Percentiles rank a stretch among this genome's conserved stretches.
phyloP scores from a whole-genome alignment of 768 basidiomycete genomes.

The Cyathus striatus region DNA sequence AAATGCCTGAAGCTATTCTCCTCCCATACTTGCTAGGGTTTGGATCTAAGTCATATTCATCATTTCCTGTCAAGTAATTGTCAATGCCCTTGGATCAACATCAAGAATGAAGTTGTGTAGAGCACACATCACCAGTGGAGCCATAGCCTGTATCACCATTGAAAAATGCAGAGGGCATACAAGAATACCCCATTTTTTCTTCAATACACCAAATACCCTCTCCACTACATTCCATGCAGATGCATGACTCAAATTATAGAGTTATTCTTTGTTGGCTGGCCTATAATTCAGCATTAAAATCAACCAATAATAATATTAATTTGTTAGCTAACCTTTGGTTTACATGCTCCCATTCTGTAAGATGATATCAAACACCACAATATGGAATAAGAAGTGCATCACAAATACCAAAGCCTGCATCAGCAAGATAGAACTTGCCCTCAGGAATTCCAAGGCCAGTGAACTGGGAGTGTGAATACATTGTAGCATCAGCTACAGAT shows the following conservation, averaged over 20 bases:
- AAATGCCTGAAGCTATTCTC: conserved; percentile 3
- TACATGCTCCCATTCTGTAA: conserved; percentile 22
- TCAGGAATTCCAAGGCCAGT: conserved; percentile 19
- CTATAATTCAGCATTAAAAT: conserved; percentile 12
- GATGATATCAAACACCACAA: conserved; percentile 25
- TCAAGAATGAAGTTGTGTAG: conserved; percentile 9
- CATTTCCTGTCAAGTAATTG: conserved; percentile 4
- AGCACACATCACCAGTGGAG: conserved; percentile 6
- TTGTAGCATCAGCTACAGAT: conserved; percentile 22
- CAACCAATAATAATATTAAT: conserved; percentile 1
- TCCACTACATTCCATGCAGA: conserved; percentile 29
- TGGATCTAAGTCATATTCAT: conserved; percentile 1
- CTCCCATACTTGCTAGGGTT: conserved; percentile 3
- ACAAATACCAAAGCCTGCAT: conserved; percentile 27
- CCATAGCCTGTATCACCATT: conserved; percentile 4
- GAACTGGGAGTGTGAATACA: conserved; percentile 19
- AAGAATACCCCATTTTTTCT: conserved; percentile 5
- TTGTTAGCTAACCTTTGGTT: conserved; percentile 5
- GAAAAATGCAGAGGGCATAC: conserved; percentile 5
- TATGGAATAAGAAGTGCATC: conserved; percentile 29
- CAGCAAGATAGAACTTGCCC: conserved; percentile 24
- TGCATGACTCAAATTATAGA: conserved; percentile 31
- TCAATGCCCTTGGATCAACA: conserved; percentile 6
- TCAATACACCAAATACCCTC: conserved; percentile 26
- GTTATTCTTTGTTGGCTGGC: conserved; percentile 23